These are phyloP conservation scores for Kwoniella mangroviensis DNA, from an alignment of 768 basidiomycete species.

Conservation along the genomic window DNA sequence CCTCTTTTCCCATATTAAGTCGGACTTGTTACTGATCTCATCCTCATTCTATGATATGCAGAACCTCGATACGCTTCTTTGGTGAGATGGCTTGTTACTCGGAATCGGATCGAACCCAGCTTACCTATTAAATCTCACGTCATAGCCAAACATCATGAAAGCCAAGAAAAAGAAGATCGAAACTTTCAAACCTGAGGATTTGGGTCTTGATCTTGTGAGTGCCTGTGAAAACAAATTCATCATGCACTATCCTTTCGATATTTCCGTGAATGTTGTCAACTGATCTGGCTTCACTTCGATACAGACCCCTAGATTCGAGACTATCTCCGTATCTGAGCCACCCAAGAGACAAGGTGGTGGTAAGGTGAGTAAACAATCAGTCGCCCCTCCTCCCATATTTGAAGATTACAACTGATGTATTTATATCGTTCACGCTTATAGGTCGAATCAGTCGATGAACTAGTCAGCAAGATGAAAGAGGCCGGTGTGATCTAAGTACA, in stretches of 20 bases:
- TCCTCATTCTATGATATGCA: conserved; percentile 48
- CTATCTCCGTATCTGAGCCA: conserved; percentile 84
- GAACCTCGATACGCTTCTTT: conserved; percentile 97
- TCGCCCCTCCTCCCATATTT: neutral
- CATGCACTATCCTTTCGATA: neutral
- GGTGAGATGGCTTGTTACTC: conserved; percentile 29
- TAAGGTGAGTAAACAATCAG: conserved; percentile 65
- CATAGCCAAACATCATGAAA: conserved; percentile 58
- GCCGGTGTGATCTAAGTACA: conserved; percentile 65
- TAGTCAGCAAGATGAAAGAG: conserved; percentile 85
- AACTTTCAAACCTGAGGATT: conserved; percentile 75
- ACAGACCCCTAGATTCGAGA: conserved; percentile 75
- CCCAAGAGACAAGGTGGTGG: conserved; percentile 86
- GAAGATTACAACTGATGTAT: neutral
- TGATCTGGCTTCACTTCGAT: neutral
- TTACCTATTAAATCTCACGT: neutral
- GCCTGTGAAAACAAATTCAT: neutral
- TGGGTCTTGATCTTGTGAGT: conserved; percentile 74
- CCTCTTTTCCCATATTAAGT: no score
- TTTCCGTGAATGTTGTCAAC: neutral
- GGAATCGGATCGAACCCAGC: conserved; percentile 5
- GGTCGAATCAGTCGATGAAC: conserved; percentile 85
- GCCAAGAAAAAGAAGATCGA: conserved; percentile 99
- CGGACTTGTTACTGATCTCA: no score
- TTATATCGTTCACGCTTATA: conserved; percentile 38